Percentiles rank a stretch among this genome's conserved stretches.
phyloP scores from a whole-genome alignment of 2,329 filamentous ascomycete genomes.

The Sarocladium brachiariae region DNA sequence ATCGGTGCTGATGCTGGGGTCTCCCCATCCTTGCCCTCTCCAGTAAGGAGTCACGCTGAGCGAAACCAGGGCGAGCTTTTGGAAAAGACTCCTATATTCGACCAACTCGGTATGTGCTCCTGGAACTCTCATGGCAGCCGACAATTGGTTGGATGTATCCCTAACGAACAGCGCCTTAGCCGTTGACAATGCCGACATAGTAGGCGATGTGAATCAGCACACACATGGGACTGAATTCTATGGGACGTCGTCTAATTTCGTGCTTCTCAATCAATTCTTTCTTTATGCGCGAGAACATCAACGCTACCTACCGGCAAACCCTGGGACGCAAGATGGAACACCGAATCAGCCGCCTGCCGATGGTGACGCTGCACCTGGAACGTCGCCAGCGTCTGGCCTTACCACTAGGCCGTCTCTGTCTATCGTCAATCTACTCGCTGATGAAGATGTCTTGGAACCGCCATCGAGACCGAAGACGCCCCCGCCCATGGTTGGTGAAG shows the following conservation, averaged over 20 bases:
- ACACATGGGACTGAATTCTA: conserved; percentile 4
- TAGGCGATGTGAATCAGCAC: conserved; percentile 3
- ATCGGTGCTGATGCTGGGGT: neutral
- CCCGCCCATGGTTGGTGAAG: neutral
- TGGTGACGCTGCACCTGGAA: neutral
- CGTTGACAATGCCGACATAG: neutral
- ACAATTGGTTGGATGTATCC: neutral
- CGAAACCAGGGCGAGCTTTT: neutral
- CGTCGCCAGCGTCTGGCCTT: neutral
- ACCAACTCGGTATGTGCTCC: neutral
- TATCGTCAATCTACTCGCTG: conserved; percentile 1
- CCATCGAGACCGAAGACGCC: conserved; percentile 2
- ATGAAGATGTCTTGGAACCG: conserved; percentile 1
- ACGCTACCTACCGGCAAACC: neutral
- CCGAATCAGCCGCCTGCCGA: neutral
- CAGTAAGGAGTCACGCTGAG: neutral
- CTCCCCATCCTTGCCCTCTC: neutral
- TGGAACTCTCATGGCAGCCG: neutral
- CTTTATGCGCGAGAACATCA: neutral
- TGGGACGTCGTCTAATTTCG: conserved; percentile 1
- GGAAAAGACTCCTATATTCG: neutral
- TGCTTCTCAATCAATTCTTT: conserved; percentile 5
- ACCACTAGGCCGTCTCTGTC: neutral
- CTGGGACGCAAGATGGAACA: too few relatives aligned
- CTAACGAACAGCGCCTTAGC: neutral